These are phyloP conservation scores for Grigorovia yakushimaensis DNA, from an alignment of 805 yeast genomes.

Conservation along the genomic window DNA sequence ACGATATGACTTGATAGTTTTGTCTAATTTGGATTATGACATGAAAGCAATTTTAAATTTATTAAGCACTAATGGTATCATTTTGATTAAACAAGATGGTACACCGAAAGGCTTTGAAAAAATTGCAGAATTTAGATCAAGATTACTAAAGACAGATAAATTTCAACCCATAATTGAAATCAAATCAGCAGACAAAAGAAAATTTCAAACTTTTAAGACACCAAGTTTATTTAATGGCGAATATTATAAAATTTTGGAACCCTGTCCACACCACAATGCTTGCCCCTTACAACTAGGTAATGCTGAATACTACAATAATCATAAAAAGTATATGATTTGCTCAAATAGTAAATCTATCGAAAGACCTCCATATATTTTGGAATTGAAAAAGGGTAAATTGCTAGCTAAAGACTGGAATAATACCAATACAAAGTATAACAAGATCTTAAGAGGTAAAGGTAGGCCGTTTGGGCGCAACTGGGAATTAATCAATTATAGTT, in stretches of 20 bases:
- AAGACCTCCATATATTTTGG: slow-evolving; percentile 73
- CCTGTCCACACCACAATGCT: slow-evolving; percentile 78
- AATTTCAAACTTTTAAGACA: slow-evolving; percentile 23
- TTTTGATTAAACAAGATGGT: slow-evolving; percentile 80
- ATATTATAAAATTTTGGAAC: slow-evolving; percentile 52
- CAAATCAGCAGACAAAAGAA: neutral
- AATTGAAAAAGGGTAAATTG: slow-evolving; percentile 71
- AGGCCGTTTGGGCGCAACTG: slow-evolving; percentile 60
- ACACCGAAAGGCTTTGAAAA: slow-evolving; percentile 82
- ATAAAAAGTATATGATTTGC: slow-evolving; percentile 62
- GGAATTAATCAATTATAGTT: slow-evolving; percentile 66
- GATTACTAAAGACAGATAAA: slow-evolving; percentile 65
- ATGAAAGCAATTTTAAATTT: slow-evolving; percentile 49
- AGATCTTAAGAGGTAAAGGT: slow-evolving; percentile 52
- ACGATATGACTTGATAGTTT: slow-evolving; percentile 72
- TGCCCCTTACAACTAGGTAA: slow-evolving; percentile 81
- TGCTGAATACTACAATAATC: slow-evolving; percentile 57
- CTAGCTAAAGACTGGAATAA: slow-evolving; percentile 68
- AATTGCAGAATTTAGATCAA: slow-evolving; percentile 82
- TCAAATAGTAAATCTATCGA: slow-evolving; percentile 53
- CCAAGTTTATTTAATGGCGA: slow-evolving; percentile 50
- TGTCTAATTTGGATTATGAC: slow-evolving; percentile 24
- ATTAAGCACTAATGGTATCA: slow-evolving; percentile 67
- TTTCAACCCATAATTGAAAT: slow-evolving; percentile 40
- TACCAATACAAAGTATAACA: slow-evolving; percentile 33